These are phyloP conservation scores for Rhododendron williamsianum DNA, from an alignment of 148 eudicot genomes.

Conservation along the genomic window DNA sequence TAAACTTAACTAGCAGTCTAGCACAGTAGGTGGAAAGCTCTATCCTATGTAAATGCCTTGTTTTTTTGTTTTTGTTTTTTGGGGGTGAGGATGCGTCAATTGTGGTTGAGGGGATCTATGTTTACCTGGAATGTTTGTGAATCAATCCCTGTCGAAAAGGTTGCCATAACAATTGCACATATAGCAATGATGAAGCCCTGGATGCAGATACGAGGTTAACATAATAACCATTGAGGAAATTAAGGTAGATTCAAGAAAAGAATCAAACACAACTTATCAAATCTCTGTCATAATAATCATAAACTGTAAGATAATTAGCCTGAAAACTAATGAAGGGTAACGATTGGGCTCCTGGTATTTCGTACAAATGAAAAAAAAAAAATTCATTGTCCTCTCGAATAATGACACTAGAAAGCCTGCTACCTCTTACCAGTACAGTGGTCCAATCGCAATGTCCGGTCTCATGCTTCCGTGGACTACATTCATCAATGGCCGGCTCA, in stretches of 20 bases:
- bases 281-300: not conserved
- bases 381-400: not conserved
- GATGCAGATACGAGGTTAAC: not conserved
- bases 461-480: constrained; percentile 60
- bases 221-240: not conserved
- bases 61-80: no score
- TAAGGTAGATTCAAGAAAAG: not conserved
- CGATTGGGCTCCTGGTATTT: not conserved
- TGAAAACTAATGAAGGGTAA: not conserved
- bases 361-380: no score
- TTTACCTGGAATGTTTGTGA: constrained; percentile 91
- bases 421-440: constrained; percentile 57
- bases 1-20: not conserved
- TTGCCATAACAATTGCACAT: constrained; percentile 83
- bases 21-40: not conserved
- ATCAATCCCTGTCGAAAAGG: constrained; percentile 95
- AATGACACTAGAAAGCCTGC: not conserved
- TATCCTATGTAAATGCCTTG: not conserved
- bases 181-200: constrained; percentile 89
- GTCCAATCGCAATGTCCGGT: constrained; percentile 60
- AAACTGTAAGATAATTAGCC: not conserved
- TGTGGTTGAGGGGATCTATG: not conserved
- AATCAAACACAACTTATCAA: not conserved
- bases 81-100: not conserved
- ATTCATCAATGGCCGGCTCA: constrained; percentile 67